phyloP scores from a whole-genome alignment of 331 rosid species.

The Spiraea crenata region DNA sequence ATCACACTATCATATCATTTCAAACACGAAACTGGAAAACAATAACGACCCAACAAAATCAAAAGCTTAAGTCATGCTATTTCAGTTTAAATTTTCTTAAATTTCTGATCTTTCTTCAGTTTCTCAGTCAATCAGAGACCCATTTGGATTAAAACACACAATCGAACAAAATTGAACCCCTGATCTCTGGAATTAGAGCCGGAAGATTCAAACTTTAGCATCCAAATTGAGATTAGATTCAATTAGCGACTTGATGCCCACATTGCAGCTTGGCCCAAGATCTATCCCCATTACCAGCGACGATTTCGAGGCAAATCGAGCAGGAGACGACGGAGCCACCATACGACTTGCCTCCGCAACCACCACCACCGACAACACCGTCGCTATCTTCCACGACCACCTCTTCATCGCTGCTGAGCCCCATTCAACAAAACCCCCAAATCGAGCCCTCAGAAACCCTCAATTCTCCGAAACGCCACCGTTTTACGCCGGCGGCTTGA shows the following conservation, averaged over 20 bases:
- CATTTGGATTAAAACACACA: conserved; percentile 7
- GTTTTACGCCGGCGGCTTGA: conserved; percentile 64
- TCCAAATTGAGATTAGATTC: conserved; percentile 3
- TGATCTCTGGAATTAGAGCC: conserved; percentile 38
- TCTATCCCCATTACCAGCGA: conserved; percentile 80
- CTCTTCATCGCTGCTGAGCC: conserved; percentile 69
- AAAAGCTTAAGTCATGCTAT: conserved; percentile 11
- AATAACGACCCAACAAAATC: conserved; percentile 9
- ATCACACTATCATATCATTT: conserved; percentile 5
- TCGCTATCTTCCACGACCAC: conserved; percentile 56
- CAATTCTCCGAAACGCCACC: conserved; percentile 17
- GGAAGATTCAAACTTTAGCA: conserved; percentile 1
- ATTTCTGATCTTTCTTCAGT: neutral
- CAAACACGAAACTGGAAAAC: neutral
- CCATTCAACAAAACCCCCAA: conserved; percentile 51
- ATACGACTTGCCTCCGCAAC: conserved; percentile 45
- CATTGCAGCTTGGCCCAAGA: conserved; percentile 98
- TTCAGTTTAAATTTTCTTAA: neutral
- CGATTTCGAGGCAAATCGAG: conserved; percentile 90
- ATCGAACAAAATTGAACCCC: conserved; percentile 20
- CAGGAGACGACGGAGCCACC: conserved; percentile 67
- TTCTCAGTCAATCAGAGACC: conserved; percentile 19
- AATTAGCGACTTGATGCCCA: conserved; percentile 57
- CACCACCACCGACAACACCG: conserved; percentile 33
- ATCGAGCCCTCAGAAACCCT: conserved; percentile 48